phyloP scores from a whole-genome alignment of 768 basidiomycete genomes.

The Russula sp. region DNA sequence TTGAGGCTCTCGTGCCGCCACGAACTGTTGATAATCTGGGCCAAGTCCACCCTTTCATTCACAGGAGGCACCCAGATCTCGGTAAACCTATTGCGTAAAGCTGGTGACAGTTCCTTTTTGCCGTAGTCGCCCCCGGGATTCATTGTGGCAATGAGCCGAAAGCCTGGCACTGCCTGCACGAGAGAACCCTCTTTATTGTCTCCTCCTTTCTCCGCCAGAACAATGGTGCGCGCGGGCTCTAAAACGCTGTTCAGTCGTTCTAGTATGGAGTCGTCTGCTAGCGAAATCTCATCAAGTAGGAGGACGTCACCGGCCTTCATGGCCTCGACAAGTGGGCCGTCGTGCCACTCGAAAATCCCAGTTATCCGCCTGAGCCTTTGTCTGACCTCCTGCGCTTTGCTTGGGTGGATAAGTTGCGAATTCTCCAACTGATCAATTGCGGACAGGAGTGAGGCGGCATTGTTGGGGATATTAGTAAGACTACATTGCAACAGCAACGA shows the following conservation, averaged over 20 bases:
- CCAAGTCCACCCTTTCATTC: conserved; percentile 61
- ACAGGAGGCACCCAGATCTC: conserved; percentile 97
- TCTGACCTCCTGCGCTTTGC: conserved; percentile 35
- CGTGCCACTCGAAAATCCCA: conserved; percentile 95
- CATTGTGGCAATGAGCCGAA: conserved; percentile 96
- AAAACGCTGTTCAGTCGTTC: conserved; percentile 95
- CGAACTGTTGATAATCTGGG: conserved; percentile 63
- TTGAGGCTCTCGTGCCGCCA: conserved; percentile 56
- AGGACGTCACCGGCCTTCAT: conserved; percentile 84
- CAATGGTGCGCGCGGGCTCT: conserved; percentile 82
- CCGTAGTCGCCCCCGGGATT: conserved; percentile 99
- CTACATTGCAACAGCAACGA: conserved; percentile 38
- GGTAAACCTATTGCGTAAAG: conserved; percentile 93
- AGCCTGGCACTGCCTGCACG: conserved; percentile 56
- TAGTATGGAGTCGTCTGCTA: conserved; percentile 96
- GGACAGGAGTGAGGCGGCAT: conserved; percentile 26
- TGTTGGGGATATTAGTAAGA: conserved; percentile 24
- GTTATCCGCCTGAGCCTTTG: conserved; percentile 42
- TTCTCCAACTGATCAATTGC: conserved; percentile 24
- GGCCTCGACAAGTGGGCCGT: conserved; percentile 90
- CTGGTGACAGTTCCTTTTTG: conserved; percentile 97
- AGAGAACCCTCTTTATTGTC: conserved; percentile 57
- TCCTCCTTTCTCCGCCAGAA: conserved; percentile 90
- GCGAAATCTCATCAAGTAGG: conserved; percentile 91
- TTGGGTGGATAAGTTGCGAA: conserved; percentile 10